Evolutionary conservation across 495 filamentous ascomycete genomes (phyloP).

Genomic region (Cryomyces minteri): DNA sequence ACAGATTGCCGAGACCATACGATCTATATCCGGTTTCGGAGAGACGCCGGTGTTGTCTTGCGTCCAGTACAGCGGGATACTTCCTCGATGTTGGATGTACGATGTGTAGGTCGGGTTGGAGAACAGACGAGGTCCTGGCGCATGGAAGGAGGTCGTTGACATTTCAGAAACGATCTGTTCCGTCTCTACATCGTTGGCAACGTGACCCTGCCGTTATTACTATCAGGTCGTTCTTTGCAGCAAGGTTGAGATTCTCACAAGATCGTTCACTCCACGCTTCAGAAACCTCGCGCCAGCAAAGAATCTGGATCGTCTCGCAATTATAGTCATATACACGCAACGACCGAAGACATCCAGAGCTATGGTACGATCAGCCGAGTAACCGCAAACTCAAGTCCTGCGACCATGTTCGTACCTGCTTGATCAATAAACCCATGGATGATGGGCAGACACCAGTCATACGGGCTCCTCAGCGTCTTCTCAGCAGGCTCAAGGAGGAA

Average conservation of each 20-base stretch:
- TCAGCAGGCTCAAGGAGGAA: constrained; percentile 67
- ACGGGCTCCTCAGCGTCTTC: constrained; percentile 53
- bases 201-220: constrained; percentile 39
- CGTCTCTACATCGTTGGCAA: constrained; percentile 98
- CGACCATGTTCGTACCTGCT: not conserved
- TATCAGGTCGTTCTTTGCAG: no score
- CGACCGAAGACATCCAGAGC: constrained; percentile 34
- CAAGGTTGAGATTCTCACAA: constrained; percentile 12
- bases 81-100: constrained; percentile 91
- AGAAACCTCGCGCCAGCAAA: constrained; percentile 91
- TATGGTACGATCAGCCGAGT: no score
- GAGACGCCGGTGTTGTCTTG: constrained; percentile 92
- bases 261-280: constrained; percentile 86
- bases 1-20: constrained; percentile 14
- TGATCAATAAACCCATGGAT: constrained; percentile 96
- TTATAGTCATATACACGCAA: constrained; percentile 76
- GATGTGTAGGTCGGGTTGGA: constrained; percentile 85
- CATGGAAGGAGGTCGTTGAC: constrained; percentile 87
- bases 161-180: constrained; percentile 96
- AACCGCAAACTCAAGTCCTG: no score
- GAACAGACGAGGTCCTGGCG: constrained; percentile 68
- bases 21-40: constrained; percentile 85
- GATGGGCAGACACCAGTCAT: constrained; percentile 91
- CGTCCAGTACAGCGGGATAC: constrained; percentile 93
- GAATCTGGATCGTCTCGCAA: constrained; percentile 78